Evolutionary conservation across 768 basidiomycete species (phyloP), one percentile per base, ranked within the genome.

Genomic region (Suillus subluteus): DNA sequence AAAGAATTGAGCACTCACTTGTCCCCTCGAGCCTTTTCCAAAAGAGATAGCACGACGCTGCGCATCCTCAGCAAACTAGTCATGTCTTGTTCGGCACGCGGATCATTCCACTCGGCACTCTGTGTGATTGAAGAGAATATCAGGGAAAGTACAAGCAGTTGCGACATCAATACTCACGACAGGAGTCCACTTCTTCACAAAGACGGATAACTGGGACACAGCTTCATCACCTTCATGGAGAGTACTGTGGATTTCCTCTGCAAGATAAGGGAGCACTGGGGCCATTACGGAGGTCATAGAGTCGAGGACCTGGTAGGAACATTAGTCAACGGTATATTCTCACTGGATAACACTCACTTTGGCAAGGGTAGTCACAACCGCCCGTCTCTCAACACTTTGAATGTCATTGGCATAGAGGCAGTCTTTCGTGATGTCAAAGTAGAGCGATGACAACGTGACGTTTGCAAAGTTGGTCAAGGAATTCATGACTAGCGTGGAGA

Each of bases 341-440:
- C 44, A 48, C 62, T 35, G 38, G 69, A 54, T 21, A 11, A 8
- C 5, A 40, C 82, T 68, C 54, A 94, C 95, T 74, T 90, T 83
- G 66, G 88, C 83, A 15, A 98, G 81, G 2, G 92, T 91, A 6
- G 90, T 87, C 8, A 95, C 75, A 16, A 92, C 83, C 1, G 85
- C 86, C 59, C 86, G 82, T 16, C 97, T 88, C 50, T 87, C 82
- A 3, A 76, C 70, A 66, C 85, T 85, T 26, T 82, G 71, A 3
- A 78, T 64, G 11, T 79, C 73, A 71, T 92, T 84, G 41, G 94
- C 92, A 73, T 99, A 98, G 12, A 99, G 79, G 55, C 85, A 84
- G 76, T 99, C 97, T 76, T 98, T 98, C 41, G 88, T 92, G 59
- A 93, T 88, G 72, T 96, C 95, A 68, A 98, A 94, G 78, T 98